These are phyloP conservation scores for Debaryomycetaceae sp. DNA, from an alignment of 1,139 yeast genomes.

Conservation along the genomic window DNA sequence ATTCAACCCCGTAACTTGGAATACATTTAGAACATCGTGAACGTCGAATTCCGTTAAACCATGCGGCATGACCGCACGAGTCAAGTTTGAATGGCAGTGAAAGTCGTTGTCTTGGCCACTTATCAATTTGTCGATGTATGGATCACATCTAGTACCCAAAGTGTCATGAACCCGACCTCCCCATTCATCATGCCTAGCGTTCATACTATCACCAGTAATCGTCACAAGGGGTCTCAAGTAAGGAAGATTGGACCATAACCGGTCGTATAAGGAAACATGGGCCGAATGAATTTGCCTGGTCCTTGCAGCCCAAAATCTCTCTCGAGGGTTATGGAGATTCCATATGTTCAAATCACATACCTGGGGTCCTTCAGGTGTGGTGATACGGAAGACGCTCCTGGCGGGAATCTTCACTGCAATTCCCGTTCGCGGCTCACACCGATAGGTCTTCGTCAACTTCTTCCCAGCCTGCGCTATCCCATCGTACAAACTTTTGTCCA, in stretches of 20 bases:
- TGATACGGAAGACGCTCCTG: constrained; percentile 53
- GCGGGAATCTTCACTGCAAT: constrained; percentile 61
- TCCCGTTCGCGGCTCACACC: constrained; percentile 54
- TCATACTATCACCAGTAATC: constrained; percentile 57
- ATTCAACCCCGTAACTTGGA: constrained; percentile 66
- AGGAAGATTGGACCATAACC: constrained; percentile 64
- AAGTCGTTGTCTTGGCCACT: constrained; percentile 63
- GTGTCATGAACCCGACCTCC: constrained; percentile 67
- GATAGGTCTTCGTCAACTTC: constrained; percentile 31
- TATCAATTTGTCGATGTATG: constrained; percentile 60
- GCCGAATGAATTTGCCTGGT: constrained; percentile 66
- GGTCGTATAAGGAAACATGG: constrained; percentile 59
- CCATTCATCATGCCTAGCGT: constrained; percentile 58
- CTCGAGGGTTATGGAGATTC: constrained; percentile 59
- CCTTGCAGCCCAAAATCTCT: constrained; percentile 67
- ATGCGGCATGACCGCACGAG: constrained; percentile 53
- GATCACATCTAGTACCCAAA: constrained; percentile 67
- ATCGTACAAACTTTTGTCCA: constrained; percentile 45
- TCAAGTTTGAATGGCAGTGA: constrained; percentile 65
- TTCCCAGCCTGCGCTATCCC: constrained; percentile 41
- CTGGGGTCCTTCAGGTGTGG: constrained; percentile 68
- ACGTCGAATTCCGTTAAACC: constrained; percentile 66
- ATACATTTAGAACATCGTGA: constrained; percentile 66
- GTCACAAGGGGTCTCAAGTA: constrained; percentile 62
- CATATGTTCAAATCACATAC: constrained; percentile 68